Conservation (phyloP, 768 basidiomycete genomes). For the Ephemerocybe angulata region DNA sequence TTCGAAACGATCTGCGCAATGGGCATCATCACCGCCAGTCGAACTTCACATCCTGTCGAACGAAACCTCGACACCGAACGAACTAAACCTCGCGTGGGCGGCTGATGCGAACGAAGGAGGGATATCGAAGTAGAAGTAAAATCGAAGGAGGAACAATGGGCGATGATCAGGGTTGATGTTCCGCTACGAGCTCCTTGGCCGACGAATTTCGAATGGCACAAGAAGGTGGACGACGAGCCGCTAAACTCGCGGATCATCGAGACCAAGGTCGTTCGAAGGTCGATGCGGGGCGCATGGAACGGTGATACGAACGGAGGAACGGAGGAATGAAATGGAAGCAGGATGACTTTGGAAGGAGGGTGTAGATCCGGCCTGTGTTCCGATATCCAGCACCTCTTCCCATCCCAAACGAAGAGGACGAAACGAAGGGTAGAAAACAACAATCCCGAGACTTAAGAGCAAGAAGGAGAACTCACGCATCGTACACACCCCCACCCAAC, state of each 20-base stretch:
- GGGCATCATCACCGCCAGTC: too few species aligned
- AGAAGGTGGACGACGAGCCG: too few species aligned
- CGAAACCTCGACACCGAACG: neutral
- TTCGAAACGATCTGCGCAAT: too few species aligned
- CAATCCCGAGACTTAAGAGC: neutral
- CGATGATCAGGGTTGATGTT: neutral
- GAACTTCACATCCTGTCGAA: too few species aligned
- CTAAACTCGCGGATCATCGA: too few species aligned
- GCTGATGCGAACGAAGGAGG: neutral
- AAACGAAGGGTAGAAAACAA: neutral
- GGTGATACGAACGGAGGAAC: neutral
- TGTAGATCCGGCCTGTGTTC: too few species aligned
- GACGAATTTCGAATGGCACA: too few species aligned
- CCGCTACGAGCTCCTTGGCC: too few species aligned
- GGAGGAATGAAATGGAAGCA: too few species aligned
- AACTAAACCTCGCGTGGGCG: neutral
- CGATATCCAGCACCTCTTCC: too few species aligned
- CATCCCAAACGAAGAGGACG: neutral
- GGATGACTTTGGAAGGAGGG: too few species aligned
- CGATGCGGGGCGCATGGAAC: neutral
- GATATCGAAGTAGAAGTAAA: neutral
- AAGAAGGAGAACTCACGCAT: slow-evolving; percentile 49
- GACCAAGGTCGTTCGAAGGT: neutral
- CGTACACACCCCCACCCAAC: slow-evolving; percentile 49
- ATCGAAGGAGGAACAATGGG: neutral